Conservation (phyloP, 306 rosid genomes). For the Vigna trinervia region DNA sequence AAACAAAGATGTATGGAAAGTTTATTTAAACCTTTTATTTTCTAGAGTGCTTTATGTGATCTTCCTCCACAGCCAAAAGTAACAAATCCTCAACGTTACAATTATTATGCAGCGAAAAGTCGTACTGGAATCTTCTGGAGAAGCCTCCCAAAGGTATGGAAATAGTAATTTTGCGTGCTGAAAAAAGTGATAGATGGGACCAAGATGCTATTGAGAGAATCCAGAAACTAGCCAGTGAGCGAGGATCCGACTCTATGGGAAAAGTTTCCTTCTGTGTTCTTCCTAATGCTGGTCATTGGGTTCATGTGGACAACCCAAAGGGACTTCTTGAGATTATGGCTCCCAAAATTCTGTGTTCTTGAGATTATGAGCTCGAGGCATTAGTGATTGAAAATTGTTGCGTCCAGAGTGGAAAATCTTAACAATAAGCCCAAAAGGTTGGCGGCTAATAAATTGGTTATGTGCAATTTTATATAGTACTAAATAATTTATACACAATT, state of each 20-base stretch:
- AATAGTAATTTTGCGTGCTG: slow-evolving; percentile 77
- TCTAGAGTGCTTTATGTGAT: background rate
- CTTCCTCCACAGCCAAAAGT: background rate
- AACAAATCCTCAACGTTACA: slow-evolving; percentile 26
- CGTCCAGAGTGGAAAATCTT: slow-evolving; percentile 29
- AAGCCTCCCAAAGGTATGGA: slow-evolving; percentile 78
- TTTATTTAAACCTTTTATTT: slow-evolving; percentile 4
- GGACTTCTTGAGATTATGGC: slow-evolving; percentile 85
- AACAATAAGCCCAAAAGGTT: slow-evolving; percentile 14
- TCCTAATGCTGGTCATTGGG: slow-evolving; percentile 95
- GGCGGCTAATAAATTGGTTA: background rate
- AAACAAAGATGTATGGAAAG: slow-evolving; percentile 6
- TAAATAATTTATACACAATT: background rate
- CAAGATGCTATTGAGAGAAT: slow-evolving; percentile 59
- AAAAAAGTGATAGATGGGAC: slow-evolving; percentile 89
- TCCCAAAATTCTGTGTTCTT: slow-evolving; percentile 55
- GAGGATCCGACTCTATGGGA: slow-evolving; percentile 59
- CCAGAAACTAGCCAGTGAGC: slow-evolving; percentile 55
- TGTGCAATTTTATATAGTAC: background rate
- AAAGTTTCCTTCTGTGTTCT: slow-evolving; percentile 69
- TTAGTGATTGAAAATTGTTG: background rate
- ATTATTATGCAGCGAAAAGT: slow-evolving; percentile 62
- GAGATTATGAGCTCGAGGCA: slow-evolving; percentile 54
- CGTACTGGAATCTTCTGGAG: slow-evolving; percentile 80
- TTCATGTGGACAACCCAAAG: slow-evolving; percentile 90